These are phyloP conservation scores for Tetratostichococcus sp. DNA, from an alignment of 139 green algal genomes.

Conservation along the genomic window DNA sequence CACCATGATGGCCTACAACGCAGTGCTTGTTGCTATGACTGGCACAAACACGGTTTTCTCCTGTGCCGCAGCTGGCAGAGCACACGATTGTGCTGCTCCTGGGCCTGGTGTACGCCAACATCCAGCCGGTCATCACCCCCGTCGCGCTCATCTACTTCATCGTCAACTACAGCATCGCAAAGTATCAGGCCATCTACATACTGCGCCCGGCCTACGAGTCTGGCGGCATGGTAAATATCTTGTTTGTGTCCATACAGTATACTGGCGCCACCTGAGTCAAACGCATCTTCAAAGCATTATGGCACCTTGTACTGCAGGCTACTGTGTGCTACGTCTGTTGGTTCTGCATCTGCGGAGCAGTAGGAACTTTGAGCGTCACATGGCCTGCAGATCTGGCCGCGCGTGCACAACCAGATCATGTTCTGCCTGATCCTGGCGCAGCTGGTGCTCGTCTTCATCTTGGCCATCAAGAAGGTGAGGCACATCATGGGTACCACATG, in stretches of 20 bases:
- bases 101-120: constrained; percentile 55
- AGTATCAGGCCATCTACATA: constrained; percentile 25
- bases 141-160: constrained; percentile 67
- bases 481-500: no score
- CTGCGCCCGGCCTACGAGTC: constrained; percentile 17
- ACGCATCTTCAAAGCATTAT: no score
- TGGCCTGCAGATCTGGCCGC: not conserved
- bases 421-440: constrained; percentile 57
- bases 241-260: no score
- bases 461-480: constrained; percentile 44
- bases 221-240: constrained; percentile 24
- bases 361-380: no score
- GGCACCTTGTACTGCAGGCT: no score
- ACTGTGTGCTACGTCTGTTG: no score
- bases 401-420: constrained; percentile 57
- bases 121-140: constrained; percentile 69
- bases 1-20: no score
- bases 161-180: constrained; percentile 29
- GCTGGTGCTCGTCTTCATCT: constrained; percentile 46
- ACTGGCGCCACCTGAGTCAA: no score
- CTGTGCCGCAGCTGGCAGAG: constrained; percentile 29
- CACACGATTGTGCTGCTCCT: constrained; percentile 63
- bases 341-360: no score
- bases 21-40: no score
- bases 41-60: no score